Evolutionary conservation across 1,284 basidiomycete genomes (phyloP), one percentile per base, ranked within the genome.

Genomic region (Cryptococcus sp.): DNA sequence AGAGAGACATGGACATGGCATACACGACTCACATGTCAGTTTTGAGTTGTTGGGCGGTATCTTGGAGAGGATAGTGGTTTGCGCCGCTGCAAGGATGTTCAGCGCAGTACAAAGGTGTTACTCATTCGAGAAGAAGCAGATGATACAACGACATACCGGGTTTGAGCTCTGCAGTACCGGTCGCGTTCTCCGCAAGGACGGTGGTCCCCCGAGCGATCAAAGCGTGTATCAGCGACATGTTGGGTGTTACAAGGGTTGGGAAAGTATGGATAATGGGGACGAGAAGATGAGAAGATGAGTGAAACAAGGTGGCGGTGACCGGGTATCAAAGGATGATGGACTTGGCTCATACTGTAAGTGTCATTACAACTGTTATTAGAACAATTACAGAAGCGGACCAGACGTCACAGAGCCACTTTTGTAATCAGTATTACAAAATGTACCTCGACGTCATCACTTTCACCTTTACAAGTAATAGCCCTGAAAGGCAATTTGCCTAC

Each of bases 31-130:
- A 77, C 83, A 97, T 39, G 92, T 95, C 55, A 98, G 84, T 79
- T 96, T 96, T 76, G 89, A 90, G 78, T 96, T 88, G 74, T 91
- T 91, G 1, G 91, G 91, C 1, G 93, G 92, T 72, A 98, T 97
- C 82, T 95, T 95, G 45, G 88, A 89, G 16, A 99, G 82, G 67
- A 98, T 96, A 0, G 90, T 92, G 69, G 93, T 88, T 7, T 90
- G 91, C 17, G 95, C 94, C 86, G 70, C 72, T 73, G 55, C 35
- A 54, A 8, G 19, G 3, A 10, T 16, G 23, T 23, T 25, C 39
- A 50, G 56, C 50, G 31, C 13, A 16, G 10, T 23, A 20, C 6
- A 3, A 31, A 15, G 25, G 16, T 23, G 5, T 23, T 17, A 48
- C 19, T 23, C 5, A 23, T 23, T 1, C 15, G 27, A 20, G 27